These are phyloP conservation scores for Saitozyma podzolica DNA, from an alignment of 768 basidiomycete genomes.

Conservation along the genomic window DNA sequence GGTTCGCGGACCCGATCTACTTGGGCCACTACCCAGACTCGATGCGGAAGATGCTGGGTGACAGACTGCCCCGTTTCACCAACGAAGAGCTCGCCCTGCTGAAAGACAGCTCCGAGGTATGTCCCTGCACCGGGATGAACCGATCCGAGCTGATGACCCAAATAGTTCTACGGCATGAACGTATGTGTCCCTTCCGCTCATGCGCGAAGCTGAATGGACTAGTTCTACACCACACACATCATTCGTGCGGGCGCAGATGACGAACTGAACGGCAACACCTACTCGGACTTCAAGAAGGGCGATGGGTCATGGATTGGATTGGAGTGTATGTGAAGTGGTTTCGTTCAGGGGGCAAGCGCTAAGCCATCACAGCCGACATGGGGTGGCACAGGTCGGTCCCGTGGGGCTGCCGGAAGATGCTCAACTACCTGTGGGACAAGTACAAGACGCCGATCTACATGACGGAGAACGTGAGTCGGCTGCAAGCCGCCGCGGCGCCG, in stretches of 20 bases:
- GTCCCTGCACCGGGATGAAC: constrained; percentile 3
- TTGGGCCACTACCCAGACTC: constrained; percentile 66
- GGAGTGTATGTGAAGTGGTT: constrained; percentile 24
- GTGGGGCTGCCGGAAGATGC: constrained; percentile 43
- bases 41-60: constrained; percentile 38
- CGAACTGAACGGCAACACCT: constrained; percentile 30
- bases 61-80: constrained; percentile 45
- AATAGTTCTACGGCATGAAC: constrained; percentile 34
- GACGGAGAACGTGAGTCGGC: constrained; percentile 42
- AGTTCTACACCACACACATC: constrained; percentile 42
- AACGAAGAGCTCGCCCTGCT: constrained; percentile 42
- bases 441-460: constrained; percentile 46
- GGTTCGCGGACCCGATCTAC: constrained; percentile 66
- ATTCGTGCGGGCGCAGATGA: constrained; percentile 35
- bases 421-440: constrained; percentile 40
- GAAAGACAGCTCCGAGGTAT: constrained; percentile 48
- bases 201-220: neutral
- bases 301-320: constrained; percentile 34
- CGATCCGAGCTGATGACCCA: constrained; percentile 2
- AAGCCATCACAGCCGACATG: constrained; percentile 14
- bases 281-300: constrained; percentile 24
- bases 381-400: constrained; percentile 43
- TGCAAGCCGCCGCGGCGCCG: neutral
- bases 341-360: neutral
- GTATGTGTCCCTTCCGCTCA: constrained; percentile 10